Evolutionary conservation across 305 asterid species (phyloP), one percentile per base, ranked within the genome.

Genomic region (Fraxinus paxiana): DNA sequence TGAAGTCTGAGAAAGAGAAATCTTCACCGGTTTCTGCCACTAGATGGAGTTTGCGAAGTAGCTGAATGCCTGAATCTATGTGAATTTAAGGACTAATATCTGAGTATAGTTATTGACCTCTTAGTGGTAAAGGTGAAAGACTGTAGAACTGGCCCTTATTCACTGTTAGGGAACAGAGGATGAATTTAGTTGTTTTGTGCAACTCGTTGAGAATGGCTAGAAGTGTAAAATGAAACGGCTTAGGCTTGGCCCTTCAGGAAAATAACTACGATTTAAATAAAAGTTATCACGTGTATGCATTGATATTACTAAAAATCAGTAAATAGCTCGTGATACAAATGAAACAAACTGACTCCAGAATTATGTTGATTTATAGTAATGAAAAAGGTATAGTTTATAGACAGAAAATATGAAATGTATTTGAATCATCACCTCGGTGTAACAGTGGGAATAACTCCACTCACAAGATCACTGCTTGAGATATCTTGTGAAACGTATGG

Each of bases 401-500:
- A 28, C 8, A 10, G 10, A 41, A 20, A 41, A 6, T 15, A 9
- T 6, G 70, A 59, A 38, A 2, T 30, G 0, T 30, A 51, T 3
- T 6, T 24, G 26, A 35, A 38, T 12, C 75, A 76, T 92, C 91
- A 94, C 84, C 97, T 87, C 0, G 98, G 98, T 41, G 86, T 30
- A 82, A 95, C 84, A 56, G 91, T 84, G 77, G 93, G 95, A 84
- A 90, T 74, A 54, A 74, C 92, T 48, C 91, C 97, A 20, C 98
- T 95, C 8, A 90, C 87, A 33, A 95, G 97, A 77, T 91, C 92
- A 80, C 94, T 90, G 17, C 97, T 97, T 1, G 97, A 93, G 35
- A 95, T 88, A 76, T 95, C 98, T 9, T 84, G 87, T 3, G 97
- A 92, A 67, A 85, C 78, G 56, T 82, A 93, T 2, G 91, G 89